Base-by-base conservation (phyloP, 257 asterid species). In the Przewalskia tangutica region DNA sequence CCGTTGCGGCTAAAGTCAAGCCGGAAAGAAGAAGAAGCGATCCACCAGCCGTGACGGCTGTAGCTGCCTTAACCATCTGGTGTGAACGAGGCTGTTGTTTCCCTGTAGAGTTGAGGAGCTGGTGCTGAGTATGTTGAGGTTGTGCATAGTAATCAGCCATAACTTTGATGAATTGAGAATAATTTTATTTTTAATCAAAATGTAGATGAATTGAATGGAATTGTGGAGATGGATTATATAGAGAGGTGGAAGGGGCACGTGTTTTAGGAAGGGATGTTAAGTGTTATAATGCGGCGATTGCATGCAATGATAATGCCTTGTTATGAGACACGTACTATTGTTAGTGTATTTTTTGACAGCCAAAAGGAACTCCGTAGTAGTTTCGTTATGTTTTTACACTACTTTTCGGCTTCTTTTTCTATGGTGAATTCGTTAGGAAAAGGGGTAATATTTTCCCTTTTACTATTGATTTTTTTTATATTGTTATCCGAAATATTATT, bases 1-100 rank as follows among this genome's bases (percentile, higher is more conserved):
- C 95, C 0, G 98, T 94, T 46, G 82, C 92, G 6, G 91, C 92
- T 3, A 94, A 64, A 0, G 91, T 92, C 44, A 94, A 68, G 7
- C 97, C 91, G 17, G 97, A 89, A 13, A 94, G 92, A 7, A 91
- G 82, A 7, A 94, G 92, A 34, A 94, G 91, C 0, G 95, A 92
- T 3, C 98, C 91, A 0, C 97, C 98, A 3, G 96, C 95, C 0
- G 98, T 91, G 23, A 77, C 90, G 0, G 95, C 97, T 0, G 97
- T 92, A 5, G 94, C 92, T 0, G 97, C 90, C 82, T 90, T 91
- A 18, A 89, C 94, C 59, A 92, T 76, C 86, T 82, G 88, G 83
- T 89, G 93, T 76, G 91, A 79, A 8, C 76, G 86, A 3, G 91
- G 93, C 77, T 83, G 87, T 81, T 83, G 67, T 60, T 34, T 58